phyloP scores from a whole-genome alignment of 192 early-diverging fungal genomes.

The Entophlyctis luteolus region DNA sequence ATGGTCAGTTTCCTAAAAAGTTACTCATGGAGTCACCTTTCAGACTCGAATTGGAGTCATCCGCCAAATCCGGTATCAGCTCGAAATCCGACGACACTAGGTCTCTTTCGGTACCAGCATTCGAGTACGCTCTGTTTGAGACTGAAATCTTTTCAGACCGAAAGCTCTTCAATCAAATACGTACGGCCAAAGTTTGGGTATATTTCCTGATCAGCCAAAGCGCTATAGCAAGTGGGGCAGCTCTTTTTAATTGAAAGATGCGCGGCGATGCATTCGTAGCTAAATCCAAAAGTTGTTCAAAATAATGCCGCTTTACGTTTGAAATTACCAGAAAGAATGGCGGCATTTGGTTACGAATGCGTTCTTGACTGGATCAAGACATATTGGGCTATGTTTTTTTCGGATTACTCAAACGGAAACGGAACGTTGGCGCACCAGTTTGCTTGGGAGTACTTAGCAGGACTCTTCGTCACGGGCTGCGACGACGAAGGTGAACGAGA shows the following conservation, averaged over 20 bases:
- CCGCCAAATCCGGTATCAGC: not conserved
- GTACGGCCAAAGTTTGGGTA: constrained; percentile 78
- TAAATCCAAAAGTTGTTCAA: not conserved
- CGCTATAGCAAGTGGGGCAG: constrained; percentile 69
- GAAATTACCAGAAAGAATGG: constrained; percentile 73
- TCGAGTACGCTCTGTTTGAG: not conserved
- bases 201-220: constrained; percentile 63
- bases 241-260: constrained; percentile 56
- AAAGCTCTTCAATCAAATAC: constrained; percentile 10
- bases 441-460: not conserved
- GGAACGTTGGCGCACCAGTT: not conserved
- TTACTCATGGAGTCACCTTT: not conserved
- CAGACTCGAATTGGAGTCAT: not conserved
- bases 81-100: constrained; percentile 15
- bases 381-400: constrained; percentile 62
- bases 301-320: not conserved
- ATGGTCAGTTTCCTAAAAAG: constrained; percentile 37
- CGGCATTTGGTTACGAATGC: constrained; percentile 78
- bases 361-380: constrained; percentile 64
- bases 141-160: not conserved
- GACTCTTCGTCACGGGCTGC: not conserved
- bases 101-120: not conserved
- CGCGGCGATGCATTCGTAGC: constrained; percentile 63
- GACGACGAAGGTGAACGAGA: not conserved
- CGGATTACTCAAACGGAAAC: not conserved